phyloP scores from a whole-genome alignment of 2,329 filamentous ascomycete genomes.

The Dactylella cylindrospora region DNA sequence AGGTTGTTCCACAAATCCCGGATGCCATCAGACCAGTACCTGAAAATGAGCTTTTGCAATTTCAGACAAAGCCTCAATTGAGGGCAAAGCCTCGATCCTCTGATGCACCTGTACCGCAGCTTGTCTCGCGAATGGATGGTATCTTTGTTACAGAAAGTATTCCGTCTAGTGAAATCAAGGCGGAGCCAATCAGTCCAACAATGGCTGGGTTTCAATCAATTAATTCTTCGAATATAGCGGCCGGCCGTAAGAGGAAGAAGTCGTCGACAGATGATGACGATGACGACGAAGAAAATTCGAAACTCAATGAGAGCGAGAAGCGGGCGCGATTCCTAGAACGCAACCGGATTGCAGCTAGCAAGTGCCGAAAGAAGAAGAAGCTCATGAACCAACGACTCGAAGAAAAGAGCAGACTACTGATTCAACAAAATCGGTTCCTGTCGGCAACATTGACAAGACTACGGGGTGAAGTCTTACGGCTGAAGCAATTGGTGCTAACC shows the following conservation, averaged over 20 bases:
- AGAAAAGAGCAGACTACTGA: constrained; percentile 49
- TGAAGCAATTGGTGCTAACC: constrained; percentile 50
- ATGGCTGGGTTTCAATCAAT: constrained; percentile 14
- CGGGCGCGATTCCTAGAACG: constrained; percentile 65
- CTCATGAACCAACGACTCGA: constrained; percentile 58
- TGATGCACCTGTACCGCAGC: constrained; percentile 14
- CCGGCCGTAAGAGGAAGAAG: constrained; percentile 36
- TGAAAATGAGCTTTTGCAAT: constrained; percentile 2
- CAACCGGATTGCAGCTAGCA: constrained; percentile 71
- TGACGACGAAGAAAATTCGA: constrained; percentile 46
- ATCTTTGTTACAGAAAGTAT: constrained; percentile 39
- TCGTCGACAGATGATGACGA: constrained; percentile 9
- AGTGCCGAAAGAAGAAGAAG: constrained; percentile 70
- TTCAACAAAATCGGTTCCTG: constrained; percentile 48
- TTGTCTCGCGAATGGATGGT: constrained; percentile 41
- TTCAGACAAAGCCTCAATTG: constrained; percentile 11
- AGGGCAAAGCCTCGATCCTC: constrained; percentile 16
- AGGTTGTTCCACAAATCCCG: not conserved
- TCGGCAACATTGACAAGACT: constrained; percentile 46
- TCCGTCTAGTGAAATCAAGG: constrained; percentile 23
- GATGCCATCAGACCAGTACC: not conserved
- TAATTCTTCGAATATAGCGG: constrained; percentile 1
- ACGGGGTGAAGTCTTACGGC: constrained; percentile 49
- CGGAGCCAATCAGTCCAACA: constrained; percentile 24
- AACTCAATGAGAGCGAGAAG: constrained; percentile 53